Base-by-base conservation (phyloP, 495 filamentous ascomycete genomes). In the Oleoguttula mirabilis region DNA sequence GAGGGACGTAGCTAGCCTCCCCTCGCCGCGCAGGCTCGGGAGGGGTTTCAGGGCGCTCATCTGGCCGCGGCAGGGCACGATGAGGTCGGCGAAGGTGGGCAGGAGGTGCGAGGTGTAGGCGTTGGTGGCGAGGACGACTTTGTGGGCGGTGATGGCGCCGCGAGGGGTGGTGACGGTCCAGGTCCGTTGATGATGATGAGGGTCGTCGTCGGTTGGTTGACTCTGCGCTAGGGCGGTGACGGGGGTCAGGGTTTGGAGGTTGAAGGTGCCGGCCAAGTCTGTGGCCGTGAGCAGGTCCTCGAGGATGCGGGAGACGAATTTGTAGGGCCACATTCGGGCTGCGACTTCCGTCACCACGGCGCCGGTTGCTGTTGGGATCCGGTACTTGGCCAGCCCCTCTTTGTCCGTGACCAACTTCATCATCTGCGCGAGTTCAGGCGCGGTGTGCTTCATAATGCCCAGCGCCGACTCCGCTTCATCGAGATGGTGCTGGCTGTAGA, bases 51-150 rank as follows among this genome's bases (percentile, higher is more conserved):
- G 71, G 0, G 82, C 75, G 20, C 73, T 75, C 66, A 90, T 78
- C 37, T 83, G 76, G 1, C 80, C 81, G 14, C 80, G 66, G 0
- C 85, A 77, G 0, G 86, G 86, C 22, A 84, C 80, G 43, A 92
- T 77, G 11, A 84, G 64, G 41, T 80, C 80, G 19, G 64, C 57
- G 41, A 92, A 77, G 0, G 60, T 55, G 0, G 82, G 84, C 8
- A 92, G 65, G 2, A 92, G 66, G 47, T 80, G 69, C 0, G 76
- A 76, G 0, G 80, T 85, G 47, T 86, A 84, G 2, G 63, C 86
- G 48, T 94, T 92, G 0, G 82, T 88, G 8, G 80, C 77, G 30
- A 93, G 71, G 5, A 92, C 67, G 16, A 92, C 69, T 39, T 77
- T 66, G 0, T 60, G 56, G 0, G 83, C 57, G 0, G 41, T 42